Conservation (phyloP, 192 early-diverging fungal genomes). For the Podila epicladia region DNA sequence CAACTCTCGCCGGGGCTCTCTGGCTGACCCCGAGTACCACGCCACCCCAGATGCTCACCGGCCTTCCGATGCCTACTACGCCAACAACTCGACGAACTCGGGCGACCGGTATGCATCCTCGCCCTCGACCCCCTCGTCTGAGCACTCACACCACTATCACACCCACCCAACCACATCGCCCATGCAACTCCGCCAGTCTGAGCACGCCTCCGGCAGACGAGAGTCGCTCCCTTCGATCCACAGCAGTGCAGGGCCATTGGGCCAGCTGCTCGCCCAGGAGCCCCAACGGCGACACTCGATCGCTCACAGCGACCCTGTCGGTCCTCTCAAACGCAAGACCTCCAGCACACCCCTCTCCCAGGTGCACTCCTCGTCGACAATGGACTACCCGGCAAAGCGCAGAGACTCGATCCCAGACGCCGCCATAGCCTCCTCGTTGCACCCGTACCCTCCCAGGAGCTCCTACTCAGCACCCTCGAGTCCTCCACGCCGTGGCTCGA, state of each 20-base stretch:
- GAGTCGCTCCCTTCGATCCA: constrained; percentile 50
- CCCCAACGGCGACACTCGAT: constrained; percentile 50
- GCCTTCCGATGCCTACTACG: constrained; percentile 16
- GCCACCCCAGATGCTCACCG: constrained; percentile 9
- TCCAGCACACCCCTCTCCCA: constrained; percentile 45
- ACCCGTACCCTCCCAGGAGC: constrained; percentile 32
- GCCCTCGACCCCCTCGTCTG: constrained; percentile 4
- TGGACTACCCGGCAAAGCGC: constrained; percentile 42
- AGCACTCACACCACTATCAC: background rate
- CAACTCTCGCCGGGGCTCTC: constrained; percentile 41
- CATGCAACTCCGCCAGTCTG: constrained; percentile 49
- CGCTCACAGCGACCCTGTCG: constrained; percentile 33
- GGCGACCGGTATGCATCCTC: constrained; percentile 1
- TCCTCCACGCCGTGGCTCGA: constrained; percentile 30
- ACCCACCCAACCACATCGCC: constrained; percentile 46
- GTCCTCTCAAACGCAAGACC: constrained; percentile 43
- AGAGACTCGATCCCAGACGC: constrained; percentile 47
- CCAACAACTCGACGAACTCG: background rate
- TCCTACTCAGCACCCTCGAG: constrained; percentile 43
- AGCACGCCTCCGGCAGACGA: constrained; percentile 33
- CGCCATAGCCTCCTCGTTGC: constrained; percentile 9
- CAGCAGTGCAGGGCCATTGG: constrained; percentile 43
- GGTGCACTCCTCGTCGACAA: constrained; percentile 30
- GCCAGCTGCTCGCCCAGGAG: constrained; percentile 45
- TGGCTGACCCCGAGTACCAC: constrained; percentile 32